Evolutionary conservation across 1,284 basidiomycete genomes (phyloP), one percentile per base, ranked within the genome.

Genomic region (Ceratobasidium sp.): DNA sequence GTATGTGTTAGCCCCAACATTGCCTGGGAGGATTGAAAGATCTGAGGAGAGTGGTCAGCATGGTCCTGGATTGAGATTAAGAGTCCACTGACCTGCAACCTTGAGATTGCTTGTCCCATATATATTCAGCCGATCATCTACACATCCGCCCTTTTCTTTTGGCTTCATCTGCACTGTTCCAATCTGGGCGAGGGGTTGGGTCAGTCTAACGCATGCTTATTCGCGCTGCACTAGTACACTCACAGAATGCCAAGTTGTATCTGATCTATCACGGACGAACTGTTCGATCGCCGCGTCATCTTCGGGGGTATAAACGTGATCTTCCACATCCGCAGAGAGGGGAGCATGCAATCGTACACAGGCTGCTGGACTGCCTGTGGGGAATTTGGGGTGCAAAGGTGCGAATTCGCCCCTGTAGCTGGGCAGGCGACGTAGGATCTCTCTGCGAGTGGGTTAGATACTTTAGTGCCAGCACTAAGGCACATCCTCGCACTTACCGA

Each of bases 131-230:
- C 78, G 79, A 2, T 82, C 70, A 72, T 90, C 86, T 7, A 90
- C 86, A 0, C 89, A 88, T 10, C 88, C 89, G 3, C 82, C 82
- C 62, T 80, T 69, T 10, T 82, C 81, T 27, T 83, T 80, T 0
- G 84, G 79, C 74, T 86, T 87, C 88, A 90, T 90, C 0, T 86
- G 83, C 71, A 87, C 89, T 0, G 87, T 90, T 17, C 86, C 86
- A 34, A 86, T 79, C 85, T 86, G 69, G 22, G 13, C 31, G 25
- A 40, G n/a, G 27, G 29, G 13, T 1, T 22, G 27, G 42, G 3
- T n/a, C 17, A 22, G 32, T 20, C 0, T 38, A 25, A 35, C 31
- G 31, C 25, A 17, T 17, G 10, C 32, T 27, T 25, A 50, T 35
- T n/a, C n/a, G n/a, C n/a, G 29, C 2, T 35, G 49, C 47, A n/a